Evolutionary conservation across 306 rosid genomes (phyloP).

Genomic region (Casuarina cunninghamiana): DNA sequence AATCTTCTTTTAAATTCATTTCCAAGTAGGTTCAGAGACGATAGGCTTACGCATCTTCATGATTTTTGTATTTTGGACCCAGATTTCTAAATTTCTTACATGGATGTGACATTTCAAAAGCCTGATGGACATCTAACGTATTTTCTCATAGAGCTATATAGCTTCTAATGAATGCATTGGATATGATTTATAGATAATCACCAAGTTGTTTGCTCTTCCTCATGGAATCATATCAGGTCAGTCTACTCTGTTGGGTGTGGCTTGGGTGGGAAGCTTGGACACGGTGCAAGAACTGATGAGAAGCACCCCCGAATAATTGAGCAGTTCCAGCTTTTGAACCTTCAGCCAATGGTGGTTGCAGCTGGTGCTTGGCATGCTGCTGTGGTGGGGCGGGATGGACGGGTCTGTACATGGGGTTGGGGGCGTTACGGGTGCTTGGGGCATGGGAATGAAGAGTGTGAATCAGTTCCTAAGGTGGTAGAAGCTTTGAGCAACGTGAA

Average conservation of each 20-base stretch:
- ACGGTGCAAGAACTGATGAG: slow-evolving; percentile 79
- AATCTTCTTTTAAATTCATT: background rate
- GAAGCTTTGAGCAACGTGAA: slow-evolving; percentile 69
- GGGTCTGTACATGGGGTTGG: slow-evolving; percentile 99
- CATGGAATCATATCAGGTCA: slow-evolving; percentile 56
- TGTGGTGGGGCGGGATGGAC: slow-evolving; percentile 87
- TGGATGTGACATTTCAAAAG: background rate
- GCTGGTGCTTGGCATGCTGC: slow-evolving; percentile 99
- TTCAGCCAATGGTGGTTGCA: slow-evolving; percentile 82
- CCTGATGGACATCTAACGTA: background rate
- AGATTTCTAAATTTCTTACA: background rate
- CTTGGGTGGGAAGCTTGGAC: slow-evolving; percentile 97
- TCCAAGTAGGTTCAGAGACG: background rate
- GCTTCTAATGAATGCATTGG: background rate
- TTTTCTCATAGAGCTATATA: background rate
- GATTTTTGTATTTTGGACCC: background rate
- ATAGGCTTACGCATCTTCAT: background rate
- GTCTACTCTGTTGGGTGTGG: slow-evolving; percentile 98
- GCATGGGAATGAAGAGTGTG: slow-evolving; percentile 94
- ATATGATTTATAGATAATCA: slow-evolving; percentile 17
- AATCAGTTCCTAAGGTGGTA: slow-evolving; percentile 79
- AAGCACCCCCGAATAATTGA: slow-evolving; percentile 78
- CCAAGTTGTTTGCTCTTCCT: slow-evolving; percentile 15
- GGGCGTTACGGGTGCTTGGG: slow-evolving; percentile 97
- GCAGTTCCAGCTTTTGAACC: slow-evolving; percentile 64